Percentiles rank a stretch among this genome's conserved stretches.
Evolutionary conservation across 345 rosid genomes (phyloP).

Genomic region (Bruguiera gymnorhiza): DNA sequence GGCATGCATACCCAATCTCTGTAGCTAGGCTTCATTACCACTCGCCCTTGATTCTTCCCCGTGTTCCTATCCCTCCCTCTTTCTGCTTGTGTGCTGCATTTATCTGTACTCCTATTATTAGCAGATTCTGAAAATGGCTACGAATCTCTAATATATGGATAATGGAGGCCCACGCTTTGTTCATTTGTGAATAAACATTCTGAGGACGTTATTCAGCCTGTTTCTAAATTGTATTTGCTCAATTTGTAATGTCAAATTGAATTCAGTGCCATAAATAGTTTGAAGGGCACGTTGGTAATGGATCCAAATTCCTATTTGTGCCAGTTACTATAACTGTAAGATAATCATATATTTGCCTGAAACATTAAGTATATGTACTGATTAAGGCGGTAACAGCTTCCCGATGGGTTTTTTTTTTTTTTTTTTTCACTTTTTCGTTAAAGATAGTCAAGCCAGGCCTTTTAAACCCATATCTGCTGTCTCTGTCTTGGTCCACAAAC

Average conservation of each 20-base stretch:
- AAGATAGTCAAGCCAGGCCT: too few species aligned
- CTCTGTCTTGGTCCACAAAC: too few species aligned
- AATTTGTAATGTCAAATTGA: neutral
- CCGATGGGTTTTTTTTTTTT: too few species aligned
- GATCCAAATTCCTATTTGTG: too few species aligned
- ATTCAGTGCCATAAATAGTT: too few species aligned
- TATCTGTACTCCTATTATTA: neutral
- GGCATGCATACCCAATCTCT: constrained; percentile 83
- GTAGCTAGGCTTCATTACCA: constrained; percentile 36
- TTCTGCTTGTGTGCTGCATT: neutral
- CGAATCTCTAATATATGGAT: neutral
- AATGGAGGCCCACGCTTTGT: neutral
- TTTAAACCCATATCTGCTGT: too few species aligned
- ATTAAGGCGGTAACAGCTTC: too few species aligned
- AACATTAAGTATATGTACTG: too few species aligned
- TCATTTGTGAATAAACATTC: neutral
- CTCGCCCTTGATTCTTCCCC: neutral
- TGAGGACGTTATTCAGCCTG: neutral
- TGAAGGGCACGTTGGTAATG: too few species aligned
- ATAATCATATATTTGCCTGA: too few species aligned
- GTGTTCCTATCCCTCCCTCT: neutral
- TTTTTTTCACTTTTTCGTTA: too few species aligned
- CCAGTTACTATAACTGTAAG: too few species aligned
- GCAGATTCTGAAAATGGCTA: neutral
- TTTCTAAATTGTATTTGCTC: neutral